Percentiles rank a stretch among this genome's conserved stretches.
These are phyloP conservation scores for Hammondia hammondi DNA, from an alignment of 169 alveolate species.

Conservation along the genomic window DNA sequence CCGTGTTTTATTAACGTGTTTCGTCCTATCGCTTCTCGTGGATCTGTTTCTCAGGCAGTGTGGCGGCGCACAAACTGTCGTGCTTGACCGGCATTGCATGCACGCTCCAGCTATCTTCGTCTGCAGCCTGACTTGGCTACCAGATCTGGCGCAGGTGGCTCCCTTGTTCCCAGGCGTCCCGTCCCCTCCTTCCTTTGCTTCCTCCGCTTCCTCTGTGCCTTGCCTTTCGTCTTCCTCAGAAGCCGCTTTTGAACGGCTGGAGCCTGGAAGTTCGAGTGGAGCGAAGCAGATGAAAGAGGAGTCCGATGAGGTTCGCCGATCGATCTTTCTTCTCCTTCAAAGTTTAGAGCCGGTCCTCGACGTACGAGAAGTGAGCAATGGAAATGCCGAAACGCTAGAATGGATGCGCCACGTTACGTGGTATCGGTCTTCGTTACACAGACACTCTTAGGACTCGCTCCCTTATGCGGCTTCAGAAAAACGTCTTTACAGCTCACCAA, in stretches of 20 bases:
- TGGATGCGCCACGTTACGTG: too few species aligned
- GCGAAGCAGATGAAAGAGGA: not conserved
- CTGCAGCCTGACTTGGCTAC: slow-evolving; percentile 51
- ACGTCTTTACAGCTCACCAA: too few species aligned
- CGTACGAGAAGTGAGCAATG: not conserved
- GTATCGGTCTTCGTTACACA: too few species aligned
- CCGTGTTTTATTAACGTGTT: too few species aligned
- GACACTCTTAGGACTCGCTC: too few species aligned
- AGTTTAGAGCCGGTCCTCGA: slow-evolving; percentile 24
- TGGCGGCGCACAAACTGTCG: not conserved
- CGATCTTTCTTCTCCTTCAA: not conserved
- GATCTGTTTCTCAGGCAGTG: slow-evolving; percentile 32
- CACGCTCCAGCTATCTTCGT: slow-evolving; percentile 48
- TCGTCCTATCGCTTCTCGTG: too few species aligned
- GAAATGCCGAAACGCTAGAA: too few species aligned
- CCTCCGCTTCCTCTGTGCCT: too few species aligned
- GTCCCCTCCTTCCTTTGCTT: not conserved
- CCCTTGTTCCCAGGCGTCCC: not conserved
- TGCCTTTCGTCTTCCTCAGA: not conserved
- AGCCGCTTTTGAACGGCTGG: not conserved
- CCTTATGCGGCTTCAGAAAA: too few species aligned
- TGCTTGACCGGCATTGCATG: slow-evolving; percentile 42
- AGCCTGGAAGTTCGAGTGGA: not conserved
- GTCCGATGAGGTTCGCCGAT: not conserved
- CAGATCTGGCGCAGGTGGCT: not conserved